These are phyloP conservation scores for Odonthalia washingtoniensis DNA, from an alignment of 31 red algal genomes.

Conservation along the genomic window DNA sequence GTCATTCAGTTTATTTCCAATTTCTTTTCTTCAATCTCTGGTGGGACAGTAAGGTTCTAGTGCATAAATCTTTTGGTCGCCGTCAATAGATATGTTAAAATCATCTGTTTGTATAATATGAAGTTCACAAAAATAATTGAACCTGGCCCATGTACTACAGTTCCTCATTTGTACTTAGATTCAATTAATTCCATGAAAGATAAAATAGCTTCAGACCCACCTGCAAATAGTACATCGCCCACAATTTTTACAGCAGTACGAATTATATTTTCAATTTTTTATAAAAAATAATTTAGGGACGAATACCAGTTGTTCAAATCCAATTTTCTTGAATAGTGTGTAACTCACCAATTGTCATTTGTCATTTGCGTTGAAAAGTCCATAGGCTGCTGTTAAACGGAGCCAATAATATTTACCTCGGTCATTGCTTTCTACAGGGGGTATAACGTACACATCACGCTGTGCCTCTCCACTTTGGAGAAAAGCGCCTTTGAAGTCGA, in stretches of 20 bases:
- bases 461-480: constrained; percentile 18
- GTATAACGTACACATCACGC: constrained; percentile 37
- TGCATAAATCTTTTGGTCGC: neutral
- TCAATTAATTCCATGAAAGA: neutral
- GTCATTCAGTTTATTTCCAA: too few species aligned
- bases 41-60: too few species aligned
- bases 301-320: too few species aligned
- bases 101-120: neutral
- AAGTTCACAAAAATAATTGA: neutral
- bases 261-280: neutral
- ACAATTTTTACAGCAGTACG: neutral
- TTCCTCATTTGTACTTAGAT: neutral
- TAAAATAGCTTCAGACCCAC: too few species aligned
- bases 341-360: too few species aligned
- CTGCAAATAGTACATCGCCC: constrained; percentile 13
- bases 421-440: constrained; percentile 11
- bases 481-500: neutral
- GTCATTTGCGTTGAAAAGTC: too few species aligned
- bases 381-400: too few species aligned
- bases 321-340: too few species aligned
- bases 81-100: neutral
- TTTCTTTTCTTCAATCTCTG: too few species aligned
- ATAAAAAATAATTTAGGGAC: neutral
- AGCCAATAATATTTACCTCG: too few species aligned
- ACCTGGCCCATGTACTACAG: neutral